Base-by-base conservation (phyloP, 495 filamentous ascomycete species). In the Neurospora sp. region DNA sequence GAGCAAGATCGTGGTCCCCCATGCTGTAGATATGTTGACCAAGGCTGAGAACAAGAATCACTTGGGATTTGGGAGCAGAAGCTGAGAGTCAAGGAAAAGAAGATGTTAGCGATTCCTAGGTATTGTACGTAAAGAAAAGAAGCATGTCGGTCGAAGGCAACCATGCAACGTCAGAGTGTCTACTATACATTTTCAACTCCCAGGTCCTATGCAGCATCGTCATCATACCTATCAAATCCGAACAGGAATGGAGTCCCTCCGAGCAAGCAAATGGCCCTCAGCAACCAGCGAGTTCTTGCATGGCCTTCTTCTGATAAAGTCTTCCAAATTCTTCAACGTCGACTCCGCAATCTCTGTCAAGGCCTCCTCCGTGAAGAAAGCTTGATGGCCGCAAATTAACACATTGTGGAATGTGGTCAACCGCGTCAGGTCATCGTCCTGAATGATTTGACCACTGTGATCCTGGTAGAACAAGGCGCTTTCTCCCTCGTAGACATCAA, bases 381-480 rank as follows among this genome's bases (percentile, higher is more conserved):
- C 90, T 81, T 92, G 90, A 74, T 92, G 90, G 0, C 90, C 89
- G 73, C 87, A 89, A 71, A 92, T 79, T 66, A 92, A 75, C 7
- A 91, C 90, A 73, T 92, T 92, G 66, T 87, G 90, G 74, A 92
- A 92, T 1, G 90, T 91, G 78, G 90, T 87, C 72, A 92, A 76
- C n/a, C 90, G 86, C 85, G 87, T 88, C 41, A 92, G 77, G 68
- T 87, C 84, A 76, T 92, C 90, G 75, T 92, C 90, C 48, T 91
- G 82, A 76, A 92, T 91, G 74, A 92, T 90, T 72, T 90, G 88
- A 11, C 84, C 85, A 16, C 87, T 89, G 72, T 89, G 88, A 73
- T 92, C 89, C 70, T 87, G 84, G 74, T 91, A 92, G 76, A 92
- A 92, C 35, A 87, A 78, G 70, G 84, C 70, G 74, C 84, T 79